Percentiles rank a stretch among this genome's conserved stretches.
Evolutionary conservation across 2,329 filamentous ascomycete genomes (phyloP).

Genomic region (Rachicladosporium sp.): DNA sequence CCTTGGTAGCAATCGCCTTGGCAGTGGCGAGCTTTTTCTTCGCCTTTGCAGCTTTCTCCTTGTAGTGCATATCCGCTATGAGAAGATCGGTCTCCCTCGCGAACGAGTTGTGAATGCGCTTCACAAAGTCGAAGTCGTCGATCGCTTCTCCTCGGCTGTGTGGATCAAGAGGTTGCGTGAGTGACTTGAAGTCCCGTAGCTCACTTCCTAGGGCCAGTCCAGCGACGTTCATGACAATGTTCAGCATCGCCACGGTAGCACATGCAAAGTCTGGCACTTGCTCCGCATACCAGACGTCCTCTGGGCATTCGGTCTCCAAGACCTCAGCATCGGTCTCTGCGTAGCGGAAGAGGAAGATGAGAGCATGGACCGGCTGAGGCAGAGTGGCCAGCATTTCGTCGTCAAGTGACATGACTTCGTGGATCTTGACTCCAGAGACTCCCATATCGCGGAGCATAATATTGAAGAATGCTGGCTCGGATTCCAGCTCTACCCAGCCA

Average conservation of each 20-base stretch:
- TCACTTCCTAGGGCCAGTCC: slow-evolving; percentile 56
- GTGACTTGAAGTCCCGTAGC: slow-evolving; percentile 59
- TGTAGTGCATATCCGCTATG: slow-evolving; percentile 53
- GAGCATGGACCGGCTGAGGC: slow-evolving; percentile 61
- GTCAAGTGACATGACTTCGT: slow-evolving; percentile 66
- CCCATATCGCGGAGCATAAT: slow-evolving; percentile 70
- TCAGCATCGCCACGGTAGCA: slow-evolving; percentile 82
- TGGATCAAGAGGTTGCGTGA: slow-evolving; percentile 56
- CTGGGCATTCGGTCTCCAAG: slow-evolving; percentile 42
- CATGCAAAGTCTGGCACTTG: slow-evolving; percentile 80
- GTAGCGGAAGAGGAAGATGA: slow-evolving; percentile 81
- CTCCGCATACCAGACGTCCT: slow-evolving; percentile 83
- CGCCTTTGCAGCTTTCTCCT: slow-evolving; percentile 36
- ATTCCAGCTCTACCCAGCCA: slow-evolving; percentile 77
- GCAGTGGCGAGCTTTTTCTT: slow-evolving; percentile 20
- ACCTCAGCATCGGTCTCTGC: slow-evolving; percentile 41
- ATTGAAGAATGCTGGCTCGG: slow-evolving; percentile 80
- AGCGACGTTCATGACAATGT: slow-evolving; percentile 78
- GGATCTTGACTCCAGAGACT: slow-evolving; percentile 57
- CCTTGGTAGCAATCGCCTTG: slow-evolving; percentile 18
- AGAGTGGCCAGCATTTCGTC: slow-evolving; percentile 50
- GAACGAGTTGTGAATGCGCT: slow-evolving; percentile 78
- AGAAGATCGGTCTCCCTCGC: slow-evolving; percentile 68
- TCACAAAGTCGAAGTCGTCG: slow-evolving; percentile 62
- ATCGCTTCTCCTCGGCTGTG: slow-evolving; percentile 65